Evolutionary conservation across 305 asterid genomes (phyloP).

Genomic region (Fraxinus sp.): DNA sequence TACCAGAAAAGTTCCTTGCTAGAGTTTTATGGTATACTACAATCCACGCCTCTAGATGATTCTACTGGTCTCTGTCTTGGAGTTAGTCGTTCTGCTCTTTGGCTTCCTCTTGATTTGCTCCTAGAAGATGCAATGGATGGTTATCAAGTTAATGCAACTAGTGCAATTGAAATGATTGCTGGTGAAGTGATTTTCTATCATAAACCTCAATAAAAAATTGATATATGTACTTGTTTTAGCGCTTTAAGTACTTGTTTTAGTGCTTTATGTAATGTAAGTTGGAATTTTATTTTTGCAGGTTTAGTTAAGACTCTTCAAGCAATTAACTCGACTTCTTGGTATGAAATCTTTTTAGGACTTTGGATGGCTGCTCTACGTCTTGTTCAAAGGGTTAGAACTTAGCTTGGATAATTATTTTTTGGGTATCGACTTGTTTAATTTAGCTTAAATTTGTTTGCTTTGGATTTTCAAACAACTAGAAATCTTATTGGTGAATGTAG

Average conservation of each 20-base stretch:
- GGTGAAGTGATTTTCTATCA: slow-evolving; percentile 42
- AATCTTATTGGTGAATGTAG: neutral
- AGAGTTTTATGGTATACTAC: slow-evolving; percentile 38
- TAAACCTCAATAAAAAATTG: neutral
- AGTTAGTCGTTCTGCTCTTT: slow-evolving; percentile 67
- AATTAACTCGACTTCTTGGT: slow-evolving; percentile 77
- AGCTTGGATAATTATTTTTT: slow-evolving; percentile 3
- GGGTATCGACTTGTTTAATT: slow-evolving; percentile 7
- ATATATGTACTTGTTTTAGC: slow-evolving; percentile 5
- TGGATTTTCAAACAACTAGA: neutral
- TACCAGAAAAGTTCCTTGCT: slow-evolving; percentile 41
- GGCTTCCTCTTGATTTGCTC: slow-evolving; percentile 95
- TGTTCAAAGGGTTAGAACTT: slow-evolving; percentile 83
- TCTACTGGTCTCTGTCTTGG: slow-evolving; percentile 73
- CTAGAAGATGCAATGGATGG: slow-evolving; percentile 97
- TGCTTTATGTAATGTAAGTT: slow-evolving; percentile 24
- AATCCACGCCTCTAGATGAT: slow-evolving; percentile 54
- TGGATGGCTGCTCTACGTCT: slow-evolving; percentile 98
- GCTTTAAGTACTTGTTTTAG: slow-evolving; percentile 15
- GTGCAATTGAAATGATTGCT: slow-evolving; percentile 86
- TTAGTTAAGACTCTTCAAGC: slow-evolving; percentile 89
- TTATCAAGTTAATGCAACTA: slow-evolving; percentile 80
- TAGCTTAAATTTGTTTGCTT: neutral
- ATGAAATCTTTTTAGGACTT: slow-evolving; percentile 83
- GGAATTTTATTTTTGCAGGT: slow-evolving; percentile 50